These are phyloP conservation scores for Penicillium angulare DNA, from an alignment of 495 filamentous ascomycete genomes.

Conservation along the genomic window DNA sequence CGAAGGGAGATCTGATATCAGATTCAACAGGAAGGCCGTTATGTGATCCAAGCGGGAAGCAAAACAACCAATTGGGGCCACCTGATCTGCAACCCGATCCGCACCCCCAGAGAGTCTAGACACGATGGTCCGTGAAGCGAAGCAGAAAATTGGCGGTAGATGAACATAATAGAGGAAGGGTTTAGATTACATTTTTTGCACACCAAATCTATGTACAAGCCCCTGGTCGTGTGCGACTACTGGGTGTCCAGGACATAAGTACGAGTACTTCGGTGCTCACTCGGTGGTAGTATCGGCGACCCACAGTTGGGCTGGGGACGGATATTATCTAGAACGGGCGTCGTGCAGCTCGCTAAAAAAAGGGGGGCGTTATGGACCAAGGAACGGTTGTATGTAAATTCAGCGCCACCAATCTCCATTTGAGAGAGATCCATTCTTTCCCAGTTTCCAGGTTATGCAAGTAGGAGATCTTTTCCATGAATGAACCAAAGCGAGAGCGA, in stretches of 20 bases:
- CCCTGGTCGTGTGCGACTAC: too few relatives aligned
- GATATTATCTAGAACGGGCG: slow-evolving; percentile 12
- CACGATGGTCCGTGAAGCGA: background rate
- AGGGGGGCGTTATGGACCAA: slow-evolving; percentile 5
- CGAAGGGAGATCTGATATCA: slow-evolving; percentile 8
- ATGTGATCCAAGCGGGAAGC: background rate
- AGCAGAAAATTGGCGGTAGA: too few relatives aligned
- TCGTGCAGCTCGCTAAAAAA: slow-evolving; percentile 19
- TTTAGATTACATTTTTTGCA: too few relatives aligned
- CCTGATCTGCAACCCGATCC: slow-evolving; percentile 2
- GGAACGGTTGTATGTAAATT: slow-evolving; percentile 3
- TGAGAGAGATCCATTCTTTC: slow-evolving; percentile 18
- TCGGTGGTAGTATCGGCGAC: background rate
- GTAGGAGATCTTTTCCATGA: slow-evolving; percentile 20
- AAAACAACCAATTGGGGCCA: background rate
- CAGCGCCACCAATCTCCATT: slow-evolving; percentile 7
- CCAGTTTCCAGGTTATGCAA: slow-evolving; percentile 31
- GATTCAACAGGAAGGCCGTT: slow-evolving; percentile 3
- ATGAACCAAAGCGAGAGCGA: background rate
- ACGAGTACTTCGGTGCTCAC: too few relatives aligned
- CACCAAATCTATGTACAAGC: too few relatives aligned
- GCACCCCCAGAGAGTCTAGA: background rate
- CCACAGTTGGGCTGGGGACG: background rate
- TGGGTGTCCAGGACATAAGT: too few relatives aligned
- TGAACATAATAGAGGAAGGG: too few relatives aligned